These are phyloP conservation scores for Calonectria honghensis DNA, from an alignment of 2,329 filamentous ascomycete species.

Conservation along the genomic window DNA sequence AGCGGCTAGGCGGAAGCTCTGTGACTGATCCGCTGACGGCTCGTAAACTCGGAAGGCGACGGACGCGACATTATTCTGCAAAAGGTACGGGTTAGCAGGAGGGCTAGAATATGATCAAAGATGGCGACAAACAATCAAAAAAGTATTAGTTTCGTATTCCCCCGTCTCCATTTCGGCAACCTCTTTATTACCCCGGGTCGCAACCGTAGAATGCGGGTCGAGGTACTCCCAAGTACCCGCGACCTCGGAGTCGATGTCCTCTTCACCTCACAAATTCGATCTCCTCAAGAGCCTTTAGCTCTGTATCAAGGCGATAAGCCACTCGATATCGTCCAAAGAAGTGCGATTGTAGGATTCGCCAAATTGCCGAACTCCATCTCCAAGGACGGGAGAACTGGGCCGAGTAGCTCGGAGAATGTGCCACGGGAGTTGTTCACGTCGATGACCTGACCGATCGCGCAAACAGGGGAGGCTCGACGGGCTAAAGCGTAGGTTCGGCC, in stretches of 20 bases:
- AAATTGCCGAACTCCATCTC: slow-evolving; percentile 64
- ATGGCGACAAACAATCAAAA: slow-evolving; percentile 71
- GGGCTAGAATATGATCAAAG: neutral
- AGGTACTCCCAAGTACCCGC: slow-evolving; percentile 47
- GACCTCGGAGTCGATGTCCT: slow-evolving; percentile 41
- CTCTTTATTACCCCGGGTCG: slow-evolving; percentile 55
- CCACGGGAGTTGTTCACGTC: slow-evolving; percentile 43
- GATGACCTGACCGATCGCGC: slow-evolving; percentile 34
- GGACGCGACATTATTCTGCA: slow-evolving; percentile 74
- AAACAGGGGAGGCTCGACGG: slow-evolving; percentile 29
- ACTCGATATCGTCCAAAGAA: slow-evolving; percentile 45
- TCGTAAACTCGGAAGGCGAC: slow-evolving; percentile 75
- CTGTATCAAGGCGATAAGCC: slow-evolving; percentile 42
- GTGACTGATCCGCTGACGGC: slow-evolving; percentile 64
- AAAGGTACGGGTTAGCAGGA: slow-evolving; percentile 45
- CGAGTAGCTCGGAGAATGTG: slow-evolving; percentile 50
- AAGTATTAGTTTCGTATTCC: slow-evolving; percentile 78
- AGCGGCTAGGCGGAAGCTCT: slow-evolving; percentile 66
- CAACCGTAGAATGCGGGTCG: slow-evolving; percentile 53
- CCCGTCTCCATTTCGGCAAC: slow-evolving; percentile 76
- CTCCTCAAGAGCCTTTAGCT: slow-evolving; percentile 22
- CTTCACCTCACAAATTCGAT: slow-evolving; percentile 35
- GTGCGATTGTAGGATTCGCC: slow-evolving; percentile 48
- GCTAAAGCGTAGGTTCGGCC: slow-evolving; percentile 12
- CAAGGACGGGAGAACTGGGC: slow-evolving; percentile 54